Percentiles rank a stretch among this genome's conserved stretches.
phyloP scores from a whole-genome alignment of 805 yeast species.

The Diddensiella transvaalensis region DNA sequence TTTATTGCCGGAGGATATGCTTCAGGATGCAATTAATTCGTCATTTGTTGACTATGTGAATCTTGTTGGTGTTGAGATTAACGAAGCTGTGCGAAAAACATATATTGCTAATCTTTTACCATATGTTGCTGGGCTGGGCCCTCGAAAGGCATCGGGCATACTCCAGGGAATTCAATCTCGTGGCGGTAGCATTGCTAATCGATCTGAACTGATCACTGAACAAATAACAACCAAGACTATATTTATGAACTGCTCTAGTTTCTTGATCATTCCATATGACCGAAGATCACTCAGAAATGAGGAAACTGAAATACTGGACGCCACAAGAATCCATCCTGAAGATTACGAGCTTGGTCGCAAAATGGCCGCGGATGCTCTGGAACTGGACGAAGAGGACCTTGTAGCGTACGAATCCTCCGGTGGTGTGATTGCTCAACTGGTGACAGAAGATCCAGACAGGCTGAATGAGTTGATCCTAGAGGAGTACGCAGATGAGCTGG shows the following conservation, averaged over 20 bases:
- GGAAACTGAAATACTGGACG: conserved; percentile 75
- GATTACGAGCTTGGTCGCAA: conserved; percentile 94
- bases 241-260: conserved; percentile 89
- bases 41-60: conserved; percentile 87
- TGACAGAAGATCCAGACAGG: conserved; percentile 68
- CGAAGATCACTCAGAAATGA: conserved; percentile 51
- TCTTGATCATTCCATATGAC: conserved; percentile 71
- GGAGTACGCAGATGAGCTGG: conserved; percentile 89
- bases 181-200: conserved; percentile 58
- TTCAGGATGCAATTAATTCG: conserved; percentile 66
- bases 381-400: conserved; percentile 89
- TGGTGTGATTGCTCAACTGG: conserved; percentile 71
- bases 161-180: conserved; percentile 70
- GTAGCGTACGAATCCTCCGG: conserved; percentile 77
- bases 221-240: conserved; percentile 74
- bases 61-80: conserved; percentile 89
- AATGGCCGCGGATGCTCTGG: conserved; percentile 98
- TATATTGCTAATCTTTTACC: conserved; percentile 69
- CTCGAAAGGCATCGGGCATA: conserved; percentile 87
- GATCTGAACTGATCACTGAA: conserved; percentile 81
- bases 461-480: conserved; percentile 84
- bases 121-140: conserved; percentile 89
- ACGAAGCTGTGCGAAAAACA: conserved; percentile 76
- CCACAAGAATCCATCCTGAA: conserved; percentile 96
- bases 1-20: conserved; percentile 58